A percentile compares a stretch with the other conserved stretches of the same genome.
phyloP scores from a whole-genome alignment of 2,329 filamentous ascomycete genomes.

The Colletotrichum sp. region DNA sequence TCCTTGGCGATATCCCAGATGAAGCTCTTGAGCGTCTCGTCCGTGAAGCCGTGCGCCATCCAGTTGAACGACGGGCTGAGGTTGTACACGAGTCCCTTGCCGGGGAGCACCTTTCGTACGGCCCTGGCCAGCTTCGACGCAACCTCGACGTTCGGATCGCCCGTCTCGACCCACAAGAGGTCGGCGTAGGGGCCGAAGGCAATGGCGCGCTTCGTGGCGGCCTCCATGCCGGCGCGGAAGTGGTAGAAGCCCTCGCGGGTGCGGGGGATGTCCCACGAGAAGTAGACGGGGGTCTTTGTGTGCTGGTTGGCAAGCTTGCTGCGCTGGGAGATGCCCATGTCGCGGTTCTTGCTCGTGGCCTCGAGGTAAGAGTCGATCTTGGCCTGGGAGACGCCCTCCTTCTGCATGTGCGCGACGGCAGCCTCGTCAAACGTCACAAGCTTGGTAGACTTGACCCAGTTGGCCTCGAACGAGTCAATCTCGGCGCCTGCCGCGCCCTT shows the following conservation, averaged over 20 bases:
- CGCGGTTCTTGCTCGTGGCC: constrained; percentile 65
- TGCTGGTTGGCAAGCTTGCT: constrained; percentile 73
- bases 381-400: constrained; percentile 67
- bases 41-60: constrained; percentile 92
- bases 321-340: constrained; percentile 80
- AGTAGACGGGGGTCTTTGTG: constrained; percentile 73
- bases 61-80: constrained; percentile 97
- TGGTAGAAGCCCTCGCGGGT: constrained; percentile 96
- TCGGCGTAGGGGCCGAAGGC: constrained; percentile 93
- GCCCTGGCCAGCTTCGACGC: constrained; percentile 77
- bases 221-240: constrained; percentile 81
- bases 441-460: constrained; percentile 86
- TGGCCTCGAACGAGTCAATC: constrained; percentile 84
- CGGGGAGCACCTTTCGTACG: constrained; percentile 72
- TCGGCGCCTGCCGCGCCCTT: constrained; percentile 78
- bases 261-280: constrained; percentile 89
- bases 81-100: constrained; percentile 95
- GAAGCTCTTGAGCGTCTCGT: constrained; percentile 84
- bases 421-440: constrained; percentile 94
- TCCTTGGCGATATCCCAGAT: constrained; percentile 96
- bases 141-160: constrained; percentile 82
- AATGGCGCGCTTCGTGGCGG: constrained; percentile 91
- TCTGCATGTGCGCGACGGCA: constrained; percentile 74
- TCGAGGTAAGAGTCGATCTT: constrained; percentile 72
- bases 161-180: constrained; percentile 96